A percentile compares a stretch with the other conserved stretches of the same genome.
phyloP scores from a whole-genome alignment of 2,329 filamentous ascomycete genomes.

The Ilyonectria destructans region DNA sequence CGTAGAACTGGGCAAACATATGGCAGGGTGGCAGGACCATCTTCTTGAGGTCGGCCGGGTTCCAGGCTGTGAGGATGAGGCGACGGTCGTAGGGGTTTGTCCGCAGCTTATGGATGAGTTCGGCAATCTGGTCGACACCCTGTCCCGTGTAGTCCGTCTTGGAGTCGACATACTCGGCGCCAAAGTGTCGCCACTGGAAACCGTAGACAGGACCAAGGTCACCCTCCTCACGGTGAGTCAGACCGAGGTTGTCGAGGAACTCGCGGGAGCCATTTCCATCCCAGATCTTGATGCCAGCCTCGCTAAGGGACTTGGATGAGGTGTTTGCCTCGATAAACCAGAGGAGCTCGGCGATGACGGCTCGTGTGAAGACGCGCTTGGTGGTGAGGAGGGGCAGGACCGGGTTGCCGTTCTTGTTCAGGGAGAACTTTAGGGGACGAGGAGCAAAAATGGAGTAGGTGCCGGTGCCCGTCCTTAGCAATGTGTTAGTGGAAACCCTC shows the following conservation, averaged over 20 bases:
- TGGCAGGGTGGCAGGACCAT: constrained; percentile 97
- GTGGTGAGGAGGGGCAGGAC: constrained; percentile 95
- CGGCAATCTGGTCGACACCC: constrained; percentile 93
- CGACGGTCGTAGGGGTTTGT: constrained; percentile 89
- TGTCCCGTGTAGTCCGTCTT: constrained; percentile 87
- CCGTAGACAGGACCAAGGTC: constrained; percentile 97
- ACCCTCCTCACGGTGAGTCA: constrained; percentile 86
- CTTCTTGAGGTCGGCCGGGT: constrained; percentile 85
- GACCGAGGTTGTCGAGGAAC: constrained; percentile 89
- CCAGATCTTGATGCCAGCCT: constrained; percentile 95
- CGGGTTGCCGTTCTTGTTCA: constrained; percentile 75
- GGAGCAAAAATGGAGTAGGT: constrained; percentile 93
- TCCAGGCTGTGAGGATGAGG: constrained; percentile 95
- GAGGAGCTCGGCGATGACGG: constrained; percentile 91
- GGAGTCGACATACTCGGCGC: constrained; percentile 87
- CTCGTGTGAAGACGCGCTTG: constrained; percentile 94
- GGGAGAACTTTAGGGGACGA: constrained; percentile 86
- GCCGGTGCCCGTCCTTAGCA: constrained; percentile 87
- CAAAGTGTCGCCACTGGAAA: constrained; percentile 99
- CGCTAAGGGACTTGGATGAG: constrained; percentile 82
- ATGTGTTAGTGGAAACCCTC: background rate
- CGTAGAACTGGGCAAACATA: constrained; percentile 98
- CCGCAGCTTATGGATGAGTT: constrained; percentile 89
- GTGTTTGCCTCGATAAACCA: constrained; percentile 95
- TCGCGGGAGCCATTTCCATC: constrained; percentile 95